Evolutionary conservation across 305 asterid genomes (phyloP).

Genomic region (Solanum hybrid): DNA sequence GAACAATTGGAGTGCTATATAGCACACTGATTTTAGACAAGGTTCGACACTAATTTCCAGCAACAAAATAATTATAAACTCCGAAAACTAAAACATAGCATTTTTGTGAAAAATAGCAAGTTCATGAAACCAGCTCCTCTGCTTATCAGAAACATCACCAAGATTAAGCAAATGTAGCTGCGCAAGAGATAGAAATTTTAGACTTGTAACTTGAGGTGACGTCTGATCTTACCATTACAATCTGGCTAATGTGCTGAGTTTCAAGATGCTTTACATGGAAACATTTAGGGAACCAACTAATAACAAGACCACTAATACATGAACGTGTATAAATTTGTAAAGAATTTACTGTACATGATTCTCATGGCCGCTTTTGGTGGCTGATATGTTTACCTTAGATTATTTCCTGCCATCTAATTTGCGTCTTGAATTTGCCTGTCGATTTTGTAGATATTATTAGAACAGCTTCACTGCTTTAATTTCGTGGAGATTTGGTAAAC

Average conservation of each 20-base stretch:
- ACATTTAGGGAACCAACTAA: background rate
- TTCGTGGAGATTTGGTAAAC: background rate
- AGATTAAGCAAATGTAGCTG: background rate
- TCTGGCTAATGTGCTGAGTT: background rate
- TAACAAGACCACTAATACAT: background rate
- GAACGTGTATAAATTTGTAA: background rate
- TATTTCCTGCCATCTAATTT: background rate
- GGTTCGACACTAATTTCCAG: background rate
- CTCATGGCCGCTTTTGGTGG: background rate
- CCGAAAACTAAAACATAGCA: background rate
- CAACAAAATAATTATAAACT: background rate
- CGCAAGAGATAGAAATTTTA: background rate
- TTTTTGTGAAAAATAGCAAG: constrained; percentile 51
- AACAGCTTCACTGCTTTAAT: background rate
- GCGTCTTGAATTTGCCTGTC: background rate
- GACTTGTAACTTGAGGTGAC: background rate
- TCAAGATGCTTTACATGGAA: background rate
- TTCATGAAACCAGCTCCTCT: constrained; percentile 80
- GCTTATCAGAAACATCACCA: constrained; percentile 7
- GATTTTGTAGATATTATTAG: background rate
- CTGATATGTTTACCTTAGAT: background rate
- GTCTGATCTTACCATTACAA: background rate
- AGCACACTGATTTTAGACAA: background rate
- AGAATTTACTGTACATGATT: background rate
- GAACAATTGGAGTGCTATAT: background rate